Evolutionary conservation across 495 filamentous ascomycete genomes (phyloP), one percentile per base, ranked within the genome.

Genomic region (Diplogelasinospora grovesii): DNA sequence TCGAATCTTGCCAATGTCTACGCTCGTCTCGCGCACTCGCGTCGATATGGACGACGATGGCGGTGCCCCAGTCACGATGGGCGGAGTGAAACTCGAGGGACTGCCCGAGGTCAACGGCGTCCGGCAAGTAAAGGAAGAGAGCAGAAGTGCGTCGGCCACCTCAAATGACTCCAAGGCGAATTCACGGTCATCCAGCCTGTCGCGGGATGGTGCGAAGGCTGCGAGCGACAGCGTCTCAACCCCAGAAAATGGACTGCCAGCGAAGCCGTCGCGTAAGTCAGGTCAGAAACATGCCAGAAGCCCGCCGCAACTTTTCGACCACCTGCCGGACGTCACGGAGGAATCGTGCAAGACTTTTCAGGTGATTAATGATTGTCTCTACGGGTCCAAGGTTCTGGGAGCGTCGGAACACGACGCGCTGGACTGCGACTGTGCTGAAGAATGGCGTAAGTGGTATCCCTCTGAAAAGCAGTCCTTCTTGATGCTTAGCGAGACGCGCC

Each of bases 351-450:
- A 61, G 8, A 78, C 74, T n/a, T 99, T 99, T 52, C 73, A 85
- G 42, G 69, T 87, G 16, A 88, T 99, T 43, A 64, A 75, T 25
- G 73, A 81, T 42, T 97, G 90, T 55, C 80, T 80, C 22, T 99
- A 97, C 61, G 85, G 83, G 11, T 84, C 85, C 46, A 95, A 88
- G 55, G 76, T 83, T 40, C 81, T 97, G 64, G 92, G 92, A 18
- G 79, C 82, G 49, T 89, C 92, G 9, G 92, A 95, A 50, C 85
- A 79, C 41, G 78, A 90, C 73, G 83, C 83, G 43, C 78, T 96
- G 69, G 89, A 93, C 59, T 99, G 92, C 63, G 92, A 99, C 59
- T 99, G 92, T 65, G 69, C 73, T 39, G 87, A 94, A 64, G 87
- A 95, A 69, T 95, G 88, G 86, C 82, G 92, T 98, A 83, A 76